Evolutionary conservation across 108 stramenopile species (phyloP).

Genomic region (Cyclotella baltica): DNA sequence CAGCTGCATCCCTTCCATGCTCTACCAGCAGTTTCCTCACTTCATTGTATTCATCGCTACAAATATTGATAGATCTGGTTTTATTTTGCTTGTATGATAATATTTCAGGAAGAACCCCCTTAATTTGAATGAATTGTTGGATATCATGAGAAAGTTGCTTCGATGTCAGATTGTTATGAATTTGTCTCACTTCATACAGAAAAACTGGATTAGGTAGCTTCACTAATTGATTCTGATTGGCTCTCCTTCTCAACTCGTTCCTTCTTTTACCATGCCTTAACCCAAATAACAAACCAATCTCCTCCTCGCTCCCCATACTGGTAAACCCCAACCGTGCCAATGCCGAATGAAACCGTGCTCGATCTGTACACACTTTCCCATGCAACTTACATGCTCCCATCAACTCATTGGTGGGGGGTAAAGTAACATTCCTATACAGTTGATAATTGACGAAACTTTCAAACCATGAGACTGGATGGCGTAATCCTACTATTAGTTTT

Average conservation of each 20-base stretch:
- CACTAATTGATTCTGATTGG: conserved; percentile 1
- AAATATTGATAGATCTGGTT: conserved; percentile 53
- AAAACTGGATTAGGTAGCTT: conserved; percentile 39
- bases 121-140: conserved; percentile 29
- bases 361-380: conserved; percentile 67
- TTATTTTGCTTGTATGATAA: conserved; percentile 31
- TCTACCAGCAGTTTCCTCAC: conserved; percentile 49
- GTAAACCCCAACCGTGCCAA: conserved; percentile 58
- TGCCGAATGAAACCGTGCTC: conserved; percentile 71
- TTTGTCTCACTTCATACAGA: conserved; percentile 56
- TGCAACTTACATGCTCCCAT: conserved; percentile 37
- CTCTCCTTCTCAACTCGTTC: not conserved
- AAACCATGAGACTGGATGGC: conserved; percentile 84
- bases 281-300: conserved; percentile 42
- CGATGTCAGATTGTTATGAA: conserved; percentile 30
- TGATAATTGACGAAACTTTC: conserved; percentile 83
- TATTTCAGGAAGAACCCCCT: conserved; percentile 25
- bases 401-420: conserved; percentile 23
- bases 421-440: conserved; percentile 54
- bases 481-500: conserved; percentile 72
- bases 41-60: conserved; percentile 31
- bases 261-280: conserved; percentile 2
- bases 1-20: conserved; percentile 45
- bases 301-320: conserved; percentile 38
- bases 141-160: conserved; percentile 31